Base-by-base conservation (phyloP, 306 rosid genomes). In the Gastrolobium bilobum region DNA sequence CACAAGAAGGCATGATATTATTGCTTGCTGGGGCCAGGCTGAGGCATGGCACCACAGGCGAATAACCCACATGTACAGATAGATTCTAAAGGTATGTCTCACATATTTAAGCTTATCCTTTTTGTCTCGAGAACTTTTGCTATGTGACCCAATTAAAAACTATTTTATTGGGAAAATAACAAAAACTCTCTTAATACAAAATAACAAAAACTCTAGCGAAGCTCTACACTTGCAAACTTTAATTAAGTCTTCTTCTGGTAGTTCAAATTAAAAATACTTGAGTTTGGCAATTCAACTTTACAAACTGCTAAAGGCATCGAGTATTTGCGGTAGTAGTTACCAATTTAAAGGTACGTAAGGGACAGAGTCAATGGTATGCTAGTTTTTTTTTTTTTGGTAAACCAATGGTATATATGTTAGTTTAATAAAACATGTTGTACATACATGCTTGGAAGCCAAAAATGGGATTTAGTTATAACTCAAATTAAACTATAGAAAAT, bases 31-130 rank as follows among this genome's bases (percentile, higher is more conserved):
- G 29, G 62, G 47, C 6, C 20, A 2, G 4, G 3, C 7, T 2
- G 62, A 56, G 26, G 26, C 26, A 20, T 20, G 26, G 26, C 26
- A 33, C 11, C 79, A n/a, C 52, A 34, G 60, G 11, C 11, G 1
- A 61, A 75, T 70, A 33, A 35, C 50, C 79, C 71, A 61, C 79
- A 39, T 46, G 79, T 10, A 9, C 4, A 0, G 26, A 20, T 20
- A 20, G 26, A 20, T 20, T 0, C 26, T 4, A 29, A n/a, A 14
- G 34, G 0, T 14, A 1, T 38, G 60, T 44, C 37, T n/a, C 13
- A 6, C 5, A 13, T 73, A 30, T 59, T 73, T 43, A 43, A 73
- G 31, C 68, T 73, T 73, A 44, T 73, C 68, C 60, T 37, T 52
- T 71, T 34, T 51, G 42, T 71, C 33, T 40, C 38, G 7, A 4